Percentiles rank a stretch among this genome's conserved stretches.
Conservation (phyloP, 2,329 filamentous ascomycete species). For the Podosphaera aphanis region DNA sequence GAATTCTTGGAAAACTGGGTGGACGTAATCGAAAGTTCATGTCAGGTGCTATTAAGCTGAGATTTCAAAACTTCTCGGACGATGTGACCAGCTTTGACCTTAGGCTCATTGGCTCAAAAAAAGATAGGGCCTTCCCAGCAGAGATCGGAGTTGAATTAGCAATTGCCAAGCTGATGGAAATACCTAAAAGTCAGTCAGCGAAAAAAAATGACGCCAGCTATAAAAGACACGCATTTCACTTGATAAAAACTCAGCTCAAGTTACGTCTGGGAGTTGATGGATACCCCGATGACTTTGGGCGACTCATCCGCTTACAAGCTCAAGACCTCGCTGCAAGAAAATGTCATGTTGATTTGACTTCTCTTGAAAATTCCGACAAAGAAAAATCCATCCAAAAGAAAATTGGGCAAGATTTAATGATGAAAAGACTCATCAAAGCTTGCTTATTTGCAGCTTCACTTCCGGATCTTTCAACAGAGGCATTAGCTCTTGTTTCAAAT, state of each 20-base stretch:
- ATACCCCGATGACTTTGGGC: conserved; percentile 70
- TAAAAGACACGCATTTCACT: conserved; percentile 75
- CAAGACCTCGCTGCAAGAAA: conserved; percentile 61
- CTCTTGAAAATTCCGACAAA: conserved; percentile 53
- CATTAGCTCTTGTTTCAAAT: conserved; percentile 51
- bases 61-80: conserved; percentile 67
- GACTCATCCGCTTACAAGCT: conserved; percentile 66
- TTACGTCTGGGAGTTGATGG: conserved; percentile 70
- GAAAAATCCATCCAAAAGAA: conserved; percentile 74
- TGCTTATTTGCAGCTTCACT: conserved; percentile 68
- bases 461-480: conserved; percentile 54
- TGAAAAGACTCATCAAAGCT: conserved; percentile 76
- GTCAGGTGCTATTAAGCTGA: conserved; percentile 64
- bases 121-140: conserved; percentile 68
- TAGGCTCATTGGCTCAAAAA: conserved; percentile 68
- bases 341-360: conserved; percentile 42
- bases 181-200: conserved; percentile 34
- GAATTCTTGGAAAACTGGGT: conserved; percentile 87
- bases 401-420: conserved; percentile 52
- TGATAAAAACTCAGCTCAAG: conserved; percentile 77
- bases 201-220: conserved; percentile 52
- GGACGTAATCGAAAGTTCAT: conserved; percentile 90
- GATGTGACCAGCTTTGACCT: conserved; percentile 74
- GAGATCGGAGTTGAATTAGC: conserved; percentile 73
- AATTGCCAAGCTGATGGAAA: conserved; percentile 66